These are phyloP conservation scores for Waitea zeae DNA, from an alignment of 1,284 basidiomycete species.

Conservation along the genomic window DNA sequence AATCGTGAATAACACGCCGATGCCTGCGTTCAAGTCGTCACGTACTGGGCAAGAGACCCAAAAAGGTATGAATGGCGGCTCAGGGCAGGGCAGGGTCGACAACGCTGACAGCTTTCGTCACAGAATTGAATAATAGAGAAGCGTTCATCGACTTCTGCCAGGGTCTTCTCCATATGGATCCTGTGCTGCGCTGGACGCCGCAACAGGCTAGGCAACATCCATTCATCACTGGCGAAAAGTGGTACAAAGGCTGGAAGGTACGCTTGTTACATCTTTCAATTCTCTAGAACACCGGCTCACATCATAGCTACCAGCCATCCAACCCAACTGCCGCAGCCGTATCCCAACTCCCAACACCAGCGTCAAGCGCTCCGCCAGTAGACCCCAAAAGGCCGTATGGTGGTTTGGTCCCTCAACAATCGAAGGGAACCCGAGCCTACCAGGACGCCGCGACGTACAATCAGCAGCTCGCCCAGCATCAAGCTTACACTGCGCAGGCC, in stretches of 20 bases:
- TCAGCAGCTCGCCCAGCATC: slow-evolving; percentile 87
- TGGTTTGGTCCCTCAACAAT: slow-evolving; percentile 74
- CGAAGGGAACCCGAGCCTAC: slow-evolving; percentile 67
- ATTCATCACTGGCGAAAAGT: slow-evolving; percentile 97
- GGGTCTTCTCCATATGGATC: slow-evolving; percentile 87
- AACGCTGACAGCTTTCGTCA: background rate
- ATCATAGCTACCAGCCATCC: slow-evolving; percentile 6
- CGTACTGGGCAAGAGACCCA: slow-evolving; percentile 80
- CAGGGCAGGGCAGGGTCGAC: background rate
- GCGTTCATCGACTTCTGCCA: slow-evolving; percentile 98
- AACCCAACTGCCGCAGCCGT: too few relatives aligned
- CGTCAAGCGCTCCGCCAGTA: slow-evolving; percentile 15
- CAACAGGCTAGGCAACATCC: slow-evolving; percentile 93
- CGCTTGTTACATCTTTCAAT: too few relatives aligned
- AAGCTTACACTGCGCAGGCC: slow-evolving; percentile 78
- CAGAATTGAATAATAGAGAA: slow-evolving; percentile 85
- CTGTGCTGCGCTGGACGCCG: slow-evolving; percentile 91
- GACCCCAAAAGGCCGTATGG: slow-evolving; percentile 87
- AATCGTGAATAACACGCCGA: slow-evolving; percentile 90
- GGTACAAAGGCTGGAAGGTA: slow-evolving; percentile 75
- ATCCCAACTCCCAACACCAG: slow-evolving; percentile 16
- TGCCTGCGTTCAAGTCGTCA: slow-evolving; percentile 58
- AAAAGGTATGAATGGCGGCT: slow-evolving; percentile 46
- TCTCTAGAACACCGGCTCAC: too few relatives aligned
- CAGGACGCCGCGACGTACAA: slow-evolving; percentile 91